Base-by-base conservation (phyloP, 805 yeast species). In the Clavispora fructus region DNA sequence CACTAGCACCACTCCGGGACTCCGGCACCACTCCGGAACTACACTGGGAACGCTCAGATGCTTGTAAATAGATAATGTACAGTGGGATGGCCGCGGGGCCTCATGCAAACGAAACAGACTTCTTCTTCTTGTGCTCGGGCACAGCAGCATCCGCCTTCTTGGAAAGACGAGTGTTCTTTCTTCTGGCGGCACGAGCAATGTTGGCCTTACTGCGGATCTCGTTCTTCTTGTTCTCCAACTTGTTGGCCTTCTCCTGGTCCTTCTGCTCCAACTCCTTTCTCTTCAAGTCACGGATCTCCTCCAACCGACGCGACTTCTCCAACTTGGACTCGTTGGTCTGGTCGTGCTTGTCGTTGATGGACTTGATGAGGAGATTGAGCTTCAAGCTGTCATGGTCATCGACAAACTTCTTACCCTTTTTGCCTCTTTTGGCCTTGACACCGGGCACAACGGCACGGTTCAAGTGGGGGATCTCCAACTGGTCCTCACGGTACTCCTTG, bases 401-500 rank as follows among this genome's bases (percentile, higher is more conserved):
- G 26, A 87, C 77, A 61, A 87, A 85, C 58, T 82, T 83, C 69
- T 87, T 87, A 33, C 94, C 94, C 62, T 91, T 91, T 68, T 92
- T 92, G 40, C 97, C 97, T 55, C 74, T 78, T 58, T 81, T 82
- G 49, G 79, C 81, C 42, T 85, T 70, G 7, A 72, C 83, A 33
- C 98, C 98, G 0, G 98, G 97, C 40, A 81, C 78, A 30, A 91
- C 76, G 4, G 97, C 88, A 53, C 79, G 84, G 64, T 92, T 92
- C 59, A 92, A 74, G 25, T 76, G 73, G 27, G 97, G 97, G 31
- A 91, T 70, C 39, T 85, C 81, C 35, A 91, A 71, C 56, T 90
- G 95, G 49, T 82, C 84, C 54, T 91, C 97, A 10, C 81, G 73
- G 59, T 83, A 87, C 48, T 71, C 79, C 51, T 73, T 73, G 29